Percentiles rank a stretch among this genome's conserved stretches.
phyloP scores from a whole-genome alignment of 768 basidiomycete species.

The Hemileccinum rubropunctum region DNA sequence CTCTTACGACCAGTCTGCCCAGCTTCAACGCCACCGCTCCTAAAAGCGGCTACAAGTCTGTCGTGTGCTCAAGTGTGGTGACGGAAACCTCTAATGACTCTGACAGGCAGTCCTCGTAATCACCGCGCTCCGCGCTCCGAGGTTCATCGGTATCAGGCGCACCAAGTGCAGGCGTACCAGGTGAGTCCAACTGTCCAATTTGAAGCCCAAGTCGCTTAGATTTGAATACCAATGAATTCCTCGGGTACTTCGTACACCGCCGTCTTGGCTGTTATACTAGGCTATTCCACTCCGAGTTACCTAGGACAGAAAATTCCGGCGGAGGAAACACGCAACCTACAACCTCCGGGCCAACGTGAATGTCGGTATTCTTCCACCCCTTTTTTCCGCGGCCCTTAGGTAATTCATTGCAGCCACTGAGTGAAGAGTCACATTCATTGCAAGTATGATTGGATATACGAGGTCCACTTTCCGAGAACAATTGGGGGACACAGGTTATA shows the following conservation, averaged over 20 bases:
- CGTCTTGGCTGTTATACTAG: background rate
- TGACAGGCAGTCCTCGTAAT: background rate
- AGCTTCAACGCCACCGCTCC: background rate
- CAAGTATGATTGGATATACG: slow-evolving; percentile 16
- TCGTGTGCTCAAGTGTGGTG: background rate
- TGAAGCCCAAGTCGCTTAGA: background rate
- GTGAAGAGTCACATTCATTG: background rate
- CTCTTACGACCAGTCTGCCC: background rate
- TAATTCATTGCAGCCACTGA: background rate
- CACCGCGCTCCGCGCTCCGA: background rate
- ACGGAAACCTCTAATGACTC: background rate
- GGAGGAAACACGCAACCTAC: background rate
- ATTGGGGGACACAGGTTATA: slow-evolving; percentile 15
- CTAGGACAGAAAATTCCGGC: background rate
- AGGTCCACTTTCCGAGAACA: slow-evolving; percentile 12
- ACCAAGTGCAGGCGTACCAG: too few species aligned
- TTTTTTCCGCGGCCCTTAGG: background rate
- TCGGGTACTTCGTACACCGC: background rate
- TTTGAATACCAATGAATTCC: background rate
- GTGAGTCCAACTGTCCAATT: too few species aligned
- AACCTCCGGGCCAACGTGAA: background rate
- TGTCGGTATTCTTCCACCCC: slow-evolving; percentile 5
- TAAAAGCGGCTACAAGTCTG: slow-evolving; percentile 11
- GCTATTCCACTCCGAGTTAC: background rate
- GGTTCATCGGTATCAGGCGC: too few species aligned